Conservation (phyloP, 2,329 filamentous ascomycete genomes). For the Claviceps citrina region DNA sequence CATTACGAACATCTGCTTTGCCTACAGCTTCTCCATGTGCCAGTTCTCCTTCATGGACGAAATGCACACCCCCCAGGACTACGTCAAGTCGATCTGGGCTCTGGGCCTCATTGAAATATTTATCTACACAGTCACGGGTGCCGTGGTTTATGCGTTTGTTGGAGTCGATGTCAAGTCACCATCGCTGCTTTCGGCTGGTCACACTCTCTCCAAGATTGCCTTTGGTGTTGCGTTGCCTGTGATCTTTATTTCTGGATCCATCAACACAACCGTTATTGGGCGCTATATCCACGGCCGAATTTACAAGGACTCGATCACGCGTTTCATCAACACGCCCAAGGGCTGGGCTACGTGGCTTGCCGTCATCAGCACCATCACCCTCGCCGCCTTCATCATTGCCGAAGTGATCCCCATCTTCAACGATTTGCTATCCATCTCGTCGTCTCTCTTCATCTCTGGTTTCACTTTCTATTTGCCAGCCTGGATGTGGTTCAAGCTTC, state of each 20-base stretch:
- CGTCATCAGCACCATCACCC: slow-evolving; percentile 41
- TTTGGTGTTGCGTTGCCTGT: slow-evolving; percentile 58
- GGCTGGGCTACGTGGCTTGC: slow-evolving; percentile 40
- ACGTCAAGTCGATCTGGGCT: slow-evolving; percentile 40
- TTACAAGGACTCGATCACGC: slow-evolving; percentile 27
- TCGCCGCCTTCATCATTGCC: slow-evolving; percentile 53
- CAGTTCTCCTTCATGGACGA: slow-evolving; percentile 39
- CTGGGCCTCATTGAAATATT: slow-evolving; percentile 46
- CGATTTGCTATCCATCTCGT: slow-evolving; percentile 40
- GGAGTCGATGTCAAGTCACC: slow-evolving; percentile 49
- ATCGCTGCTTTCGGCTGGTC: slow-evolving; percentile 49
- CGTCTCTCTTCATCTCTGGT: slow-evolving; percentile 31
- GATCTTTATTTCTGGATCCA: slow-evolving; percentile 59
- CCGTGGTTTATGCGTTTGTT: slow-evolving; percentile 54
- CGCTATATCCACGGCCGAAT: slow-evolving; percentile 31
- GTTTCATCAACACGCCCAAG: slow-evolving; percentile 32
- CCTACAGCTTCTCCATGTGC: slow-evolving; percentile 43
- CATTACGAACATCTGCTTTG: slow-evolving; percentile 55
- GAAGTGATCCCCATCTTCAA: slow-evolving; percentile 59
- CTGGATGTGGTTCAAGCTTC: slow-evolving; percentile 26
- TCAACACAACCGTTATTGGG: slow-evolving; percentile 39
- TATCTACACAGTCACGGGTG: slow-evolving; percentile 52
- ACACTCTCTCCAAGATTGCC: slow-evolving; percentile 45
- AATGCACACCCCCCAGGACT: slow-evolving; percentile 34
- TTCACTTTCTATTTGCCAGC: slow-evolving; percentile 22